phyloP scores from a whole-genome alignment of 768 basidiomycete species.

The Roridomyces roridus region DNA sequence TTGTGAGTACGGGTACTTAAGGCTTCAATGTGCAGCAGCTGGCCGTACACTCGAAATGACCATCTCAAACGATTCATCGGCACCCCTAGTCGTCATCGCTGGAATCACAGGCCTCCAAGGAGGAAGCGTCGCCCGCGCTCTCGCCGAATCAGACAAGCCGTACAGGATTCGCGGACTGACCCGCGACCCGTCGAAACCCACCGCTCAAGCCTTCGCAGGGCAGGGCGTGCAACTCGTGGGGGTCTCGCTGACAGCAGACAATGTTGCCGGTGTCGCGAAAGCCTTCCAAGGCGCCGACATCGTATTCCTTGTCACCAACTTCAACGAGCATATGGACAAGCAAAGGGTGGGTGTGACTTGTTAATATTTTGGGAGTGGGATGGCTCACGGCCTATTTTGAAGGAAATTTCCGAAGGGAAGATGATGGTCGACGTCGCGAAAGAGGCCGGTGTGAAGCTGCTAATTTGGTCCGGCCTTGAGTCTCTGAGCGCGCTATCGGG shows the following conservation, averaged over 20 bases:
- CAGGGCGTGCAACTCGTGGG: constrained; percentile 2
- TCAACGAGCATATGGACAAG: not conserved
- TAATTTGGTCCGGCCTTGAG: constrained; percentile 17
- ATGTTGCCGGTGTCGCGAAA: not conserved
- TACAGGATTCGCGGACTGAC: constrained; percentile 16
- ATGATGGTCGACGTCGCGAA: constrained; percentile 15
- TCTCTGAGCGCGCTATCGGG: not conserved
- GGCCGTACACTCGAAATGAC: too few relatives aligned
- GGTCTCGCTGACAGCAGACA: not conserved
- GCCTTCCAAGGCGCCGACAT: constrained; percentile 8
- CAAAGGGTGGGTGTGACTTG: not conserved
- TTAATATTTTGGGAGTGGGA: too few relatives aligned
- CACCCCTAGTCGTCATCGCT: constrained; percentile 9
- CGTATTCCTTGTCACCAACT: constrained; percentile 15
- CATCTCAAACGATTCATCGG: not conserved
- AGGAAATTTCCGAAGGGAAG: constrained; percentile 16
- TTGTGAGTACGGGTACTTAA: too few relatives aligned
- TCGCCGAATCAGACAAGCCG: not conserved
- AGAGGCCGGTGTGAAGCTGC: constrained; percentile 1
- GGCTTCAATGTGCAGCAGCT: too few relatives aligned
- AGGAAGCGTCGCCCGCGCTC: constrained; percentile 11
- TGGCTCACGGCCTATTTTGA: not conserved
- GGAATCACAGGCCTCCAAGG: constrained; percentile 17
- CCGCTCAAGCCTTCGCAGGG: not conserved
- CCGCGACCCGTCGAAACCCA: constrained; percentile 5